phyloP scores from a whole-genome alignment of 805 yeast genomes.

The Ogataea polymorpha region DNA sequence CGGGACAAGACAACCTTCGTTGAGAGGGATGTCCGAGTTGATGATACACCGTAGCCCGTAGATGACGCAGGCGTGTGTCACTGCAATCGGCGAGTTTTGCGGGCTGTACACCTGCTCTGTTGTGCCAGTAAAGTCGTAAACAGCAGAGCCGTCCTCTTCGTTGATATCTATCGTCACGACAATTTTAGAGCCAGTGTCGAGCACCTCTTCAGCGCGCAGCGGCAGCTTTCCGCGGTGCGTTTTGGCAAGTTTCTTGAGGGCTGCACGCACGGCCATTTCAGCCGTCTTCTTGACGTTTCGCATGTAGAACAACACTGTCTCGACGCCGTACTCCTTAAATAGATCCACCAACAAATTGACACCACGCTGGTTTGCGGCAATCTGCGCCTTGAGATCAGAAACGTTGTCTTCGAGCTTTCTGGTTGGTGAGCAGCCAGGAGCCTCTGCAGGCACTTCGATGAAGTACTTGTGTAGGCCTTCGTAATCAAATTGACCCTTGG shows the following conservation, averaged over 20 bases:
- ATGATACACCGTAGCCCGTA: constrained; percentile 50
- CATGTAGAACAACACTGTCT: constrained; percentile 46
- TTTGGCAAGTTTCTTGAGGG: constrained; percentile 36
- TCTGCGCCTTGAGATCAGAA: constrained; percentile 47
- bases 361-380: constrained; percentile 52
- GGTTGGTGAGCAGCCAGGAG: constrained; percentile 52
- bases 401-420: constrained; percentile 53
- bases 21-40: constrained; percentile 52
- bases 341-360: constrained; percentile 42
- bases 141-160: constrained; percentile 40
- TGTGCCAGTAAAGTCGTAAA: constrained; percentile 55
- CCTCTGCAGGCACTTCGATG: constrained; percentile 45
- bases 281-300: constrained; percentile 44
- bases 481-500: constrained; percentile 50
- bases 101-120: constrained; percentile 51
- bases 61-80: constrained; percentile 52
- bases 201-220: constrained; percentile 44
- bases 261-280: constrained; percentile 42
- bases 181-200: constrained; percentile 58
- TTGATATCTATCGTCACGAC: constrained; percentile 40
- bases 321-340: constrained; percentile 42
- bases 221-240: constrained; percentile 36
- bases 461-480: constrained; percentile 45
- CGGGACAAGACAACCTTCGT: constrained; percentile 48
- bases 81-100: constrained; percentile 55